Evolutionary conservation across 139 green algal species (phyloP), one percentile per base, ranked within the genome.

Genomic region (Chara braunii): DNA sequence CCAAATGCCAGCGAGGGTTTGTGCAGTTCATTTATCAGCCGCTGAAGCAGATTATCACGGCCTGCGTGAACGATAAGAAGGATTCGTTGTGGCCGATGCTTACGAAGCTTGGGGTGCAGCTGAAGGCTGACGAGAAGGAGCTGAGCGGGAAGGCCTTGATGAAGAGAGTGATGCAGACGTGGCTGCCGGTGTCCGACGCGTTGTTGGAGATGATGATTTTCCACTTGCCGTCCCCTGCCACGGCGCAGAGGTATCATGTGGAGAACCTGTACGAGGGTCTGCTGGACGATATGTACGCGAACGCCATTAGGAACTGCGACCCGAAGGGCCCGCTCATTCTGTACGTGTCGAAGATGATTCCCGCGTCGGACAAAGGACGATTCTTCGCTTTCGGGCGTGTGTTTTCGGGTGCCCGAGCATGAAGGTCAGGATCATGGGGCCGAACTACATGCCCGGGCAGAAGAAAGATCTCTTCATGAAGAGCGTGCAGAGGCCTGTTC

Each of bases 391-490:
- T 98, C 70, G 92, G 92, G 53, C 92, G 92, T 76, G 92, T 98
- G 32, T 98, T 97, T 70, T 76, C 90, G 26, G 92, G 59, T 55
- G 80, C 56, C 94, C 90, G 42, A 90, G 90, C 69, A 78, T 81
- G 68, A 97, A 97, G 88, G 91, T 96, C n/a, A 89, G 92, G 81
- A 98, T 98, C 81, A 89, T 98, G 88, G 92, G 92, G 66, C 85
- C 90, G 77, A 97, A 98, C 88, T 98, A 95, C 68, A 81, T 96
- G 43, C 89, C 90, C 33, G 92, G 92, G 80, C 62, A 85, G 64
- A 98, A 98, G 92, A 98, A 98, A 88, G 92, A 98, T 75, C 86
- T 98, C 72, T 95, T 93, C 85, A 81, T 89, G 68, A 98, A 98
- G 89, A 87, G 85, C 28, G 88, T 98, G 75, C 92, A 98, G 92